These are phyloP conservation scores for Ceratobasidium sp. DNA, from an alignment of 1,284 basidiomycete genomes.

Conservation along the genomic window DNA sequence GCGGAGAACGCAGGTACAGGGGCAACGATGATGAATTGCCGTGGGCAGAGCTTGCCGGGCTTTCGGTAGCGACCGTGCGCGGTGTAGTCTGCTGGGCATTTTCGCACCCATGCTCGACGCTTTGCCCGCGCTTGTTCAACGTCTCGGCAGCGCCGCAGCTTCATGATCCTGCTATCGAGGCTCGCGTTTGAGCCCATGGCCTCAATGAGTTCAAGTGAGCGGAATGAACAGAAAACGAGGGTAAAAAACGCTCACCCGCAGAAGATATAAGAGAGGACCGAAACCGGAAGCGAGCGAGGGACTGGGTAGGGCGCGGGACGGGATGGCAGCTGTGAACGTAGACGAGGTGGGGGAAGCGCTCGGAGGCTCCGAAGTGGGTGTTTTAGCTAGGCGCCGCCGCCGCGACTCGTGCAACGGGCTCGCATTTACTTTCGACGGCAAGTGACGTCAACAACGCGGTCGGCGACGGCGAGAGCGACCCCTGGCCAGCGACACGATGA, in stretches of 20 bases:
- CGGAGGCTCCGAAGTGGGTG: conserved; percentile 3
- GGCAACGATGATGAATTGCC: conserved; percentile 9
- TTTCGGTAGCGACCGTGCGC: conserved; percentile 39
- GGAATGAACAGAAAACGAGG: not conserved
- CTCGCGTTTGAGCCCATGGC: conserved; percentile 62
- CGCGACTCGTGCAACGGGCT: not conserved
- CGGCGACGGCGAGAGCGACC: not conserved
- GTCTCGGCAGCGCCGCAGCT: not conserved
- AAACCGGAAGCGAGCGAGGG: conserved; percentile 35
- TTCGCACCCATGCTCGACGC: conserved; percentile 1
- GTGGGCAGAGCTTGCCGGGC: conserved; percentile 1
- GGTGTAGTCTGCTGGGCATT: conserved; percentile 49
- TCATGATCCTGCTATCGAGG: conserved; percentile 43
- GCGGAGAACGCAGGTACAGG: conserved; percentile 12
- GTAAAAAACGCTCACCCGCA: conserved; percentile 8
- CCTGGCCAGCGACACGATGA: conserved; percentile 32
- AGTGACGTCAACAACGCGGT: not conserved
- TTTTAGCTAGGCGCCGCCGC: conserved; percentile 7
- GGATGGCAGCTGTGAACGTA: not conserved
- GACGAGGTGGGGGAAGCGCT: not conserved
- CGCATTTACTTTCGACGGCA: not conserved
- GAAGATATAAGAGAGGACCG: conserved; percentile 31
- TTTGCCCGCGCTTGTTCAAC: conserved; percentile 9
- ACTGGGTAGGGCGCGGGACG: conserved; percentile 9
- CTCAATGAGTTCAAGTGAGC: conserved; percentile 70